Base-by-base conservation (phyloP, 306 rosid species). In the Citrullus amarus region DNA sequence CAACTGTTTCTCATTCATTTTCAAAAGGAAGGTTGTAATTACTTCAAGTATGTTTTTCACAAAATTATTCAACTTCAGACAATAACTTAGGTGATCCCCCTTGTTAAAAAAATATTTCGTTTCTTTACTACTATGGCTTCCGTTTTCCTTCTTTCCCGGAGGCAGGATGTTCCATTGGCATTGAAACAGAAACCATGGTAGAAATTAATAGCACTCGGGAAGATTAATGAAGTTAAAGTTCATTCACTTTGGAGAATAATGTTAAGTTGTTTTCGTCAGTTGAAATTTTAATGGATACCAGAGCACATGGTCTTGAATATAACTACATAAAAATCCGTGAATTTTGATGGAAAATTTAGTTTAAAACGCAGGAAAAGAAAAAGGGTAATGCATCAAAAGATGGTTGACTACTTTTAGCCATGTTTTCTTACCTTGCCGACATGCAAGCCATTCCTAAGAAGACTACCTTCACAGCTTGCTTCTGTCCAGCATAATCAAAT, bases 371-470 rank as follows among this genome's bases (percentile, higher is more conserved):
- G 53, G 8, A 22, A 38, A 66, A 71, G n/a, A 80, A 10, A 18
- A 38, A 74, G 28, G 38, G 79, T 78, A 30, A 32, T 25, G 25
- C 56, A 10, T 32, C 25, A 60, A 54, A 32, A 80, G 80, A 75
- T 34, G 15, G 73, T 66, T 9, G 51, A 13, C 73, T 17, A 17
- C 30, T 38, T 38, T n/a, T 70, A 17, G 25, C 66, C 57, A 76
- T 28, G 46, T 44, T 30, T 68, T 62, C 54, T 85, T 82, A 94
- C 98, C 97, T 94, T 44, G 94, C 97, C 76, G 98, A 94, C 98
- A 94, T 94, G 86, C 91, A 94, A 56, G 96, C 97, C 98, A 94
- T 94, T 83, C 98, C 97, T 80, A 85, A 84, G 86, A 94, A 94
- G 66, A 94, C 96, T 2, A 96, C 97, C 87, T 94, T 94, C 54